These are phyloP conservation scores for Conoideocrella luteorostrata DNA, from an alignment of 2,329 filamentous ascomycete genomes.

Conservation along the genomic window DNA sequence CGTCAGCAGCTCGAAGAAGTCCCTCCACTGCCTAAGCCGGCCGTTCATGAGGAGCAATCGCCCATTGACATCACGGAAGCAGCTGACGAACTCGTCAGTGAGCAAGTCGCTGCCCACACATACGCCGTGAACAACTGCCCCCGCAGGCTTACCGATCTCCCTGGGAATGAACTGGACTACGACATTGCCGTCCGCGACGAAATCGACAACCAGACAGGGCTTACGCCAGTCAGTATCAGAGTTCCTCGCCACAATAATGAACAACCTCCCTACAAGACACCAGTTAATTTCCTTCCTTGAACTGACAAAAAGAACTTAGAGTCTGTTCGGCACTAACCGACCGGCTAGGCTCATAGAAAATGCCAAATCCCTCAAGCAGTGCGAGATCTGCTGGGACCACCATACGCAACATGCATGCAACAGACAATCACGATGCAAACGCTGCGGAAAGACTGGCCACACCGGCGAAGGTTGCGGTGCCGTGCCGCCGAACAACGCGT, in stretches of 20 bases:
- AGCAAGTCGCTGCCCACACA: too few relatives aligned
- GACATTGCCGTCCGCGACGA: background rate
- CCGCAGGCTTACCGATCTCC: constrained; percentile 9
- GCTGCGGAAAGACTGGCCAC: constrained; percentile 11
- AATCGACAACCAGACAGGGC: background rate
- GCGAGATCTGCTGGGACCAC: constrained; percentile 8
- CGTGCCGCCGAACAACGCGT: constrained; percentile 7
- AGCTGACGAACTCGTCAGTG: too few relatives aligned
- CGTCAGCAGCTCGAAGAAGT: too few relatives aligned
- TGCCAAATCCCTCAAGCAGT: background rate
- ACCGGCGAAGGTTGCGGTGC: constrained; percentile 2
- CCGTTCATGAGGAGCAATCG: too few relatives aligned
- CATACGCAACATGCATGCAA: constrained; percentile 3
- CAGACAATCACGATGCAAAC: constrained; percentile 8
- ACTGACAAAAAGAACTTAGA: constrained; percentile 2
- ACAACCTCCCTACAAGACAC: constrained; percentile 1
- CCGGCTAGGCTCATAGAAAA: constrained; percentile 5
- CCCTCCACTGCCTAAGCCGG: too few relatives aligned
- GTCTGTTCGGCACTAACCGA: constrained; percentile 5
- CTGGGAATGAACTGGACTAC: background rate
- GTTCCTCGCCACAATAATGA: background rate
- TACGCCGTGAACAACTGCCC: too few relatives aligned
- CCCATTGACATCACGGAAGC: too few relatives aligned
- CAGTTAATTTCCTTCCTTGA: constrained; percentile 5
- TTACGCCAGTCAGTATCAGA: constrained; percentile 1